A percentile compares a stretch with the other conserved stretches of the same genome.
Evolutionary conservation across 202 grass and related monocot species (phyloP).

Genomic region (Cymbopogon flexuosus): DNA sequence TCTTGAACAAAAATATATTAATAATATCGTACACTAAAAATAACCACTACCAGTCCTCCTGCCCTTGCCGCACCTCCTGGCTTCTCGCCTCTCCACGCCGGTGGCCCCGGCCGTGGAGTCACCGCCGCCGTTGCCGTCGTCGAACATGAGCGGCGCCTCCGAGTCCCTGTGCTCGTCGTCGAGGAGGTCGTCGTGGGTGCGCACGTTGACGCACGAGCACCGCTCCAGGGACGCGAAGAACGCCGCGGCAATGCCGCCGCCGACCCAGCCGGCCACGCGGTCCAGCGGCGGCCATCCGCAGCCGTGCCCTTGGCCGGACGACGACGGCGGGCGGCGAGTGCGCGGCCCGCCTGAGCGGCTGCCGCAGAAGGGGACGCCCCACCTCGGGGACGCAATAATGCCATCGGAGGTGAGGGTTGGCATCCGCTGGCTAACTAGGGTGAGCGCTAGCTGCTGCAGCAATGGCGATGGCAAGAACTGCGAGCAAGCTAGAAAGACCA

Average conservation of each 20-base stretch:
- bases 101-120: not conserved
- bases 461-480: not conserved
- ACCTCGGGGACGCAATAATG: constrained; percentile 19
- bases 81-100: not conserved
- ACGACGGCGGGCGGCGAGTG: not conserved
- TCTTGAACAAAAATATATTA: not conserved
- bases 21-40: constrained; percentile 9
- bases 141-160: constrained; percentile 46
- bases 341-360: constrained; percentile 15
- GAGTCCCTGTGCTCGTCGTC: constrained; percentile 47
- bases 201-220: constrained; percentile 70
- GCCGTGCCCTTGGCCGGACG: constrained; percentile 6
- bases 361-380: constrained; percentile 19
- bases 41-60: constrained; percentile 21
- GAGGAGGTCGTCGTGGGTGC: constrained; percentile 58
- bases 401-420: constrained; percentile 9
- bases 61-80: constrained; percentile 16
- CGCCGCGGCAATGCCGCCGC: constrained; percentile 51
- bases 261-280: constrained; percentile 61
- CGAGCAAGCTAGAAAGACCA: not conserved
- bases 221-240: constrained; percentile 76
- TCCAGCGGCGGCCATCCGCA: constrained; percentile 49
- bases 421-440: constrained; percentile 24
- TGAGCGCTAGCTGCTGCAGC: not conserved
- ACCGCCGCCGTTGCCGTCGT: constrained; percentile 24